phyloP scores from a whole-genome alignment of 2,329 filamentous ascomycete species.

The Biscogniauxia mediterranea region DNA sequence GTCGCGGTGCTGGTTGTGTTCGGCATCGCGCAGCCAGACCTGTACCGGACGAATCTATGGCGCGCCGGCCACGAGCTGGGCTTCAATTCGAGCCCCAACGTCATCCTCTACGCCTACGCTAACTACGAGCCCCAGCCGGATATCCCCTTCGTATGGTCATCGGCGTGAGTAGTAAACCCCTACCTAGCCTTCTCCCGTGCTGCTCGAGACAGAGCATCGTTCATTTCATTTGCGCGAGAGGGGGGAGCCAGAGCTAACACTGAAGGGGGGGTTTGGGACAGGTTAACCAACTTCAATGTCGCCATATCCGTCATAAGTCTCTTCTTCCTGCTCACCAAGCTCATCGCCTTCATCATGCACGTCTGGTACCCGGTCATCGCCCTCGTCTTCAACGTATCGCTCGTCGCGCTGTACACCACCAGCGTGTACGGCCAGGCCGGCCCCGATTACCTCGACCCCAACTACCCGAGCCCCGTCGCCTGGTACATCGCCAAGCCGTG shows the following conservation, averaged over 20 bases:
- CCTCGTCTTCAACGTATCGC: slow-evolving; percentile 53
- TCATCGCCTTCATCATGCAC: slow-evolving; percentile 67
- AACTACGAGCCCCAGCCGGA: slow-evolving; percentile 64
- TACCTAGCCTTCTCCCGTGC: too few species aligned
- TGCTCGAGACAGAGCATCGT: too few species aligned
- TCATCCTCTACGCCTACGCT: slow-evolving; percentile 70
- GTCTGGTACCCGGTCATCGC: slow-evolving; percentile 67
- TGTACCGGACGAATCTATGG: slow-evolving; percentile 72
- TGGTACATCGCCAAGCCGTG: slow-evolving; percentile 78
- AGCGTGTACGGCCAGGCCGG: slow-evolving; percentile 70
- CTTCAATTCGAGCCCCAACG: slow-evolving; percentile 71
- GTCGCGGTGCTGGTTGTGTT: slow-evolving; percentile 68
- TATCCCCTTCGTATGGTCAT: slow-evolving; percentile 70
- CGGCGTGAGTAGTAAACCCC: slow-evolving; percentile 51
- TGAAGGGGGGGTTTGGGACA: slow-evolving; percentile 33
- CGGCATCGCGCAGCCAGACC: slow-evolving; percentile 69
- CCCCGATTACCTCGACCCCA: slow-evolving; percentile 67
- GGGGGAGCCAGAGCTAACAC: slow-evolving; percentile 13
- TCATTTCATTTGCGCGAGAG: too few species aligned
- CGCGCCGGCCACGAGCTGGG: slow-evolving; percentile 66
- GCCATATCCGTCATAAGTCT: slow-evolving; percentile 73
- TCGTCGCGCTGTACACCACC: slow-evolving; percentile 62
- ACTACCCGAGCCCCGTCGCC: slow-evolving; percentile 58
- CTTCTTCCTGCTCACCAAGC: slow-evolving; percentile 72
- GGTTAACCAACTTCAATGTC: slow-evolving; percentile 73